Base-by-base conservation (phyloP, 371 early-diverging fungal species). In the Paramicrosporidium saccamoebae region DNA sequence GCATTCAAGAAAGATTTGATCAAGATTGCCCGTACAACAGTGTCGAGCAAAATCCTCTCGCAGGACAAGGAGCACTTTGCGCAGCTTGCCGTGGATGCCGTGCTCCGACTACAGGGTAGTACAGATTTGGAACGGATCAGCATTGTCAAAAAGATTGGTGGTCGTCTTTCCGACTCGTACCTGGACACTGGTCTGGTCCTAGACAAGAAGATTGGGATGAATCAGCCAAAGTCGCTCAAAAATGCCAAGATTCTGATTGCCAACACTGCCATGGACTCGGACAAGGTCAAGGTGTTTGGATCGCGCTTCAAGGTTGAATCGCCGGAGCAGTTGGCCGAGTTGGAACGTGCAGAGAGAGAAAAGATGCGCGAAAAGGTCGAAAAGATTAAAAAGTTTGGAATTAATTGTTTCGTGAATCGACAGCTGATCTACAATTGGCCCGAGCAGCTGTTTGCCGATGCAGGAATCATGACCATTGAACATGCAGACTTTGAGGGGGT, bases 391-490 rank as follows among this genome's bases (percentile, higher is more conserved):
- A 58, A 61, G 2, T 77, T 78, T 39, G 84, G 81, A 6, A 84
- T 92, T 51, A 92, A 97, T 58, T 77, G 94, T 52, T 84, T 75
- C 41, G 90, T 98, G 25, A 98, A 98, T 62, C 74, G 99, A 36
- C 99, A 98, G 53, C 56, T 98, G 17, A 96, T 98, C 33, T 98
- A 98, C 58, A 96, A 97, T 66, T 97, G 79, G 74, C 97, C 97
- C 24, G 86, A 88, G 47, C 90, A 92, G 48, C 56, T 96, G 26
- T 72, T 98, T 44, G 88, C 78, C 12, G 88, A 82, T 35, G 52
- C 82, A 23, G 86, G 86, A 13, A 65, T 96, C 41, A 64, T 72
- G 44, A 66, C 81, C 19, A 95, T 98, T 35, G 99, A 98, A 46
- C 90, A 96, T 39, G 99, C 97, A 19, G 97, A 96, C 38, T 98